Evolutionary conservation across 2,329 filamentous ascomycete genomes (phyloP).

Genomic region (Zelopaecilomyces penicillatus): DNA sequence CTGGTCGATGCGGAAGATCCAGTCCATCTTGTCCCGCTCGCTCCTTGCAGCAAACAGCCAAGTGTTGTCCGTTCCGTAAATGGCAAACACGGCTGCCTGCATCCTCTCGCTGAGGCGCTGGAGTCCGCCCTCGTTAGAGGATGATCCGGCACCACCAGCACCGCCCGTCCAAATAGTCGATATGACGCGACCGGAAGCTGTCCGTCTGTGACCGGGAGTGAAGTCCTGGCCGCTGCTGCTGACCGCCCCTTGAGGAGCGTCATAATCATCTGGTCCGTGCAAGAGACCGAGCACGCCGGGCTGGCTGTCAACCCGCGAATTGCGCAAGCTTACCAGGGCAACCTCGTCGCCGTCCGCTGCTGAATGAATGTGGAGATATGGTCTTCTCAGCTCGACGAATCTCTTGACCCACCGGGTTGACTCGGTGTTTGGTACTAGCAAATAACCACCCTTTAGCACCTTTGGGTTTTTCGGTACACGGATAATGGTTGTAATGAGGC

Average conservation of each 20-base stretch:
- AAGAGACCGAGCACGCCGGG: conserved; percentile 79
- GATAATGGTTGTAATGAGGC: conserved; percentile 67
- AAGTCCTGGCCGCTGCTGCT: conserved; percentile 27
- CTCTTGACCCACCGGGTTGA: conserved; percentile 82
- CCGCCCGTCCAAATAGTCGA: conserved; percentile 48
- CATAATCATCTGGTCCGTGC: conserved; percentile 37
- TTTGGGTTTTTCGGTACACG: conserved; percentile 72
- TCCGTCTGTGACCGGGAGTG: conserved; percentile 40
- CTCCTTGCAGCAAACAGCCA: conserved; percentile 88
- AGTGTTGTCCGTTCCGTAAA: conserved; percentile 90
- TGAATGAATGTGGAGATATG: conserved; percentile 86
- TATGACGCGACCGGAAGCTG: conserved; percentile 43
- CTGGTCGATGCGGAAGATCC: conserved; percentile 93
- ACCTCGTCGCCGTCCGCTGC: conserved; percentile 83
- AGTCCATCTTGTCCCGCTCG: conserved; percentile 90
- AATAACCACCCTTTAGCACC: conserved; percentile 77
- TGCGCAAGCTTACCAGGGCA: conserved; percentile 78
- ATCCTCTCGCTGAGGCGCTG: conserved; percentile 48
- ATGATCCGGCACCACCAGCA: conserved; percentile 21
- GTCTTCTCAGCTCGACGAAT: conserved; percentile 84
- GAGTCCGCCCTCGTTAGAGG: conserved; percentile 25
- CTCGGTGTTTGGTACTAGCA: conserved; percentile 75
- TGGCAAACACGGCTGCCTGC: conserved; percentile 75
- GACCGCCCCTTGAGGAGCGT: conserved; percentile 24
- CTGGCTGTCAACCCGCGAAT: conserved; percentile 84